A percentile compares a stretch with the other conserved stretches of the same genome.
These are phyloP conservation scores for Colletotrichum sp. DNA, from an alignment of 2,329 filamentous ascomycete genomes.

Conservation along the genomic window DNA sequence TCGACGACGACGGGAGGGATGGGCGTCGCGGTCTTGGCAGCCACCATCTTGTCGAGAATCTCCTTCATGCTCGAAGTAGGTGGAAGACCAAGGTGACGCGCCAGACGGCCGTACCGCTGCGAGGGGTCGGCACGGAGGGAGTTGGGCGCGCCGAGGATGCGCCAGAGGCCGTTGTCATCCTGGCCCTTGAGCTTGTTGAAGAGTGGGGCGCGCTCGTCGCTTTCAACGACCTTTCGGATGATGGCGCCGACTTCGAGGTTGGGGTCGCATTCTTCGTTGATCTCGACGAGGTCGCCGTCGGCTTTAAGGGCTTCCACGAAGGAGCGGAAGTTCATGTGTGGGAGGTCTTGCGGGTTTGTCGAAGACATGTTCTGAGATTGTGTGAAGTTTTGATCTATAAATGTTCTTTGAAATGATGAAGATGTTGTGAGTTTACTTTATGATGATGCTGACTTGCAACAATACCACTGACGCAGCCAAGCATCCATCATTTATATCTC, in stretches of 20 bases:
- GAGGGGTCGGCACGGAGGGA: conserved; percentile 35
- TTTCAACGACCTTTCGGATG: conserved; percentile 48
- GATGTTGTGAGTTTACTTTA: background rate
- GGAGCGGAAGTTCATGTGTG: conserved; percentile 44
- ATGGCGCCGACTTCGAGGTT: conserved; percentile 53
- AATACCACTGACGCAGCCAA: background rate
- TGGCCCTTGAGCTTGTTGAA: conserved; percentile 56
- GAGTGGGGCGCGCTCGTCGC: conserved; percentile 50
- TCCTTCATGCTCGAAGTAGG: conserved; percentile 38
- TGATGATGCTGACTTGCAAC: background rate
- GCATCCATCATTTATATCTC: background rate
- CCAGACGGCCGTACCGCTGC: conserved; percentile 44
- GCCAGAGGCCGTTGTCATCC: conserved; percentile 46
- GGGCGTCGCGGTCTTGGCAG: conserved; percentile 34
- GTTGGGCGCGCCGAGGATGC: conserved; percentile 50
- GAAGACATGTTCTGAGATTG: background rate
- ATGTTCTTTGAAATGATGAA: background rate
- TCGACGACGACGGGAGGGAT: conserved; percentile 36
- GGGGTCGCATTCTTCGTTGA: conserved; percentile 45
- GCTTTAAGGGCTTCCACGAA: conserved; percentile 47
- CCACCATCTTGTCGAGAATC: conserved; percentile 46
- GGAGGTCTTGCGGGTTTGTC: background rate
- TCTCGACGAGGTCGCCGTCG: conserved; percentile 50
- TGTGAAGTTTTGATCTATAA: background rate
- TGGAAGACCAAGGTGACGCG: conserved; percentile 44